Percentiles rank a stretch among this genome's conserved stretches.
These are phyloP conservation scores for Ceratobasidium sp. DNA, from an alignment of 1,284 basidiomycete genomes.

Conservation along the genomic window DNA sequence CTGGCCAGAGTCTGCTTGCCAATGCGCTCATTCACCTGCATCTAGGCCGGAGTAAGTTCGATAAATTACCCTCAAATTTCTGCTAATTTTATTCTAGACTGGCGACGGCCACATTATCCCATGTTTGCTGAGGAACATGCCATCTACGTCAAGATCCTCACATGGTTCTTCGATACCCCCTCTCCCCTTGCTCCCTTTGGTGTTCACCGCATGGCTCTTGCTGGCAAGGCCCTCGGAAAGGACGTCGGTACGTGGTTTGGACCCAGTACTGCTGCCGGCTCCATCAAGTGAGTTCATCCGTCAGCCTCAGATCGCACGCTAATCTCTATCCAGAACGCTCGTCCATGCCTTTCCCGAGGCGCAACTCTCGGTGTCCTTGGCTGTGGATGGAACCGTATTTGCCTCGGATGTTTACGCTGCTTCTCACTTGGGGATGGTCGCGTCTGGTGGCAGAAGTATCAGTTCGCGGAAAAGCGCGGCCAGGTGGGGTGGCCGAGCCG, in stretches of 20 bases:
- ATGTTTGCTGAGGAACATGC: conserved; percentile 60
- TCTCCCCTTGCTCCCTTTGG: conserved; percentile 91
- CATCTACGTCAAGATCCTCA: conserved; percentile 87
- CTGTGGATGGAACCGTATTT: conserved; percentile 85
- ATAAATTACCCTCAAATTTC: conserved; percentile 9
- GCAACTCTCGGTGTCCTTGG: conserved; percentile 83
- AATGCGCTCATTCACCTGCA: conserved; percentile 87
- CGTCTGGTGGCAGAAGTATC: conserved; percentile 44
- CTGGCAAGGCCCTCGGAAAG: conserved; percentile 94
- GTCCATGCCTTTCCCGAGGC: conserved; percentile 84
- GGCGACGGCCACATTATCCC: conserved; percentile 76
- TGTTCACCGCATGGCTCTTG: conserved; percentile 94
- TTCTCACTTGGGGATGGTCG: conserved; percentile 62
- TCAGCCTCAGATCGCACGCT: conserved; percentile 18
- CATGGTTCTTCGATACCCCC: conserved; percentile 96
- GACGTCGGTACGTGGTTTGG: conserved; percentile 99
- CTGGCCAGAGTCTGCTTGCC: conserved; percentile 92
- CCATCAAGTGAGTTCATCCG: conserved; percentile 75
- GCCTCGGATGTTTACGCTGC: conserved; percentile 87
- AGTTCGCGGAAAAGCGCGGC: conserved; percentile 37
- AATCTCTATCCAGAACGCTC: conserved; percentile 65
- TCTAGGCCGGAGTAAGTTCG: conserved; percentile 80
- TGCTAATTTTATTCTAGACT: conserved; percentile 64
- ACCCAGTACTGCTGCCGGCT: conserved; percentile 94
- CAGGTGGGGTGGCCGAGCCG: conserved; percentile 84